Evolutionary conservation across 164 flowering plant genomes (phyloP), one percentile per base, ranked within the genome.

Genomic region (Warburgia ugandensis): DNA sequence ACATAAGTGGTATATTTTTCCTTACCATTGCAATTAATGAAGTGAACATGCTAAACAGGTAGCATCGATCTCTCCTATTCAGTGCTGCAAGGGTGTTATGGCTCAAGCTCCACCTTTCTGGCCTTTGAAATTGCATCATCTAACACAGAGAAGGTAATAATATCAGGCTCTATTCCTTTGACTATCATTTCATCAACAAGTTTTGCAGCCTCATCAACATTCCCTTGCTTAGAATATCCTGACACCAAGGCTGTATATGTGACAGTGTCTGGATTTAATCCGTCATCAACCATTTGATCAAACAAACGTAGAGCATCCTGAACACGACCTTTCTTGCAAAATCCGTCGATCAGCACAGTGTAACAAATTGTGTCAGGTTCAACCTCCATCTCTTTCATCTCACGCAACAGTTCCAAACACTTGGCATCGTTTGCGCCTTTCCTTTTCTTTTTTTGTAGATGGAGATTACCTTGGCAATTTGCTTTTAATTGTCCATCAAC

Each of bases 221-320:
- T 64, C 52, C 82, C 80, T 39, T 22, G 59, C 35, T 54, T 62
- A 64, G 69, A 75, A 51, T 60, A 78, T 35, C 73, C 75, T 41
- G 76, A 70, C 14, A 83, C 29, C 19, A 86, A 78, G 59, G 80
- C 77, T 7, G 77, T 76, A 67, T 78, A 89, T 5, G 90, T 64
- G 41, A 74, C 67, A 19, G 35, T 61, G 68, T 90, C 90, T 20
- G 97, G 95, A 62, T 59, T 26, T 37, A 84, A 31, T 30, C 95
- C 94, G 35, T 50, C 54, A 2, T 68, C 71, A 54, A 72, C 64
- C 87, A 89, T 78, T 55, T 78, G 74, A 53, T 69, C 17, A 48
- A 74, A 78, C 29, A 86, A 69, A 26, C 4, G 14, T 59, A 65
- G 36, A 28, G 94, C 97, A 62, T 68, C 86, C 25, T 69, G 25